Evolutionary conservation across 768 basidiomycete genomes (phyloP).

Genomic region (Russula virescens): DNA sequence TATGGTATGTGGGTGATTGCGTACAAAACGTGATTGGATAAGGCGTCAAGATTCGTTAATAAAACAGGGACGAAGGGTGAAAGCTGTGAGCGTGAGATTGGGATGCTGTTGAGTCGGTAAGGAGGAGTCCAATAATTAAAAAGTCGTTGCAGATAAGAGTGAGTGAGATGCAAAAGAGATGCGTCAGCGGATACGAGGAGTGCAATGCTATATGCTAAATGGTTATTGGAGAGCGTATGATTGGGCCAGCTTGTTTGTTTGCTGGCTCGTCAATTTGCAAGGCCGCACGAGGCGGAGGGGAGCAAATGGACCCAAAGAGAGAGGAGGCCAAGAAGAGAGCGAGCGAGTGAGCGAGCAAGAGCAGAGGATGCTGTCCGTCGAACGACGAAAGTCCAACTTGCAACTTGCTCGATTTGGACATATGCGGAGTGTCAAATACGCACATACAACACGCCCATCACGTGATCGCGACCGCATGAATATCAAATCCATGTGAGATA

Average conservation of each 20-base stretch:
- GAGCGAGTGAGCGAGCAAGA: slow-evolving; percentile 3
- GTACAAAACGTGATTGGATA: slow-evolving; percentile 1
- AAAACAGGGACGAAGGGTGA: background rate
- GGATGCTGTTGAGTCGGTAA: background rate
- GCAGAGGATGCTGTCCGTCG: background rate
- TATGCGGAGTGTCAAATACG: slow-evolving; percentile 9
- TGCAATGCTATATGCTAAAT: background rate
- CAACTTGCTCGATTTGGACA: slow-evolving; percentile 2
- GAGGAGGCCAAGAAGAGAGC: background rate
- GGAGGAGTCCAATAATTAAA: background rate
- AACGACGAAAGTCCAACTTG: slow-evolving; percentile 11
- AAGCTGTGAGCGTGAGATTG: background rate
- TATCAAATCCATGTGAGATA: no score
- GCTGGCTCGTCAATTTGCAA: background rate
- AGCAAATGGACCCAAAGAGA: background rate
- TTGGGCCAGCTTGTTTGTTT: background rate
- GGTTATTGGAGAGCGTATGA: background rate
- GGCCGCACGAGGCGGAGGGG: background rate
- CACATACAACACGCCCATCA: slow-evolving; percentile 20
- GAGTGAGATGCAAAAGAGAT: slow-evolving; percentile 9
- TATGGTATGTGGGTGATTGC: background rate
- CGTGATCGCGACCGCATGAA: slow-evolving; percentile 6
- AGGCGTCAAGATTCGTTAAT: slow-evolving; percentile 18
- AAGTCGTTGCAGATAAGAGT: slow-evolving; percentile 2
- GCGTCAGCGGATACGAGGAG: slow-evolving; percentile 1